Conservation (phyloP, 768 basidiomycete species). For the Megacollybia marginata region DNA sequence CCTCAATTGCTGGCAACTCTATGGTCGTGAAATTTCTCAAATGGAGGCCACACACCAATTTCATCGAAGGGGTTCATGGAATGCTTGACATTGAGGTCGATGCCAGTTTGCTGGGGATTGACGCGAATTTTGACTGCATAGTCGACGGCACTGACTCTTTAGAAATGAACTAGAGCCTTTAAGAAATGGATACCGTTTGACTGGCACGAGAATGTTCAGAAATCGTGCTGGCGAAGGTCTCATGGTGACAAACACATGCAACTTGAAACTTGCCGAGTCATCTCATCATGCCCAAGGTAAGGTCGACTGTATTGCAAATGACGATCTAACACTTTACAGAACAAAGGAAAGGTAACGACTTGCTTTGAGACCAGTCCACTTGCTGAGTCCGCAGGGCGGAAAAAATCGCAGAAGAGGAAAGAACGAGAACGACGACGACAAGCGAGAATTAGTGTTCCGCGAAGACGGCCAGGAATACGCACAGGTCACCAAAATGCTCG, state of each 20-base stretch:
- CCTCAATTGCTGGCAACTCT: conserved; percentile 73
- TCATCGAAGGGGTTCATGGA: conserved; percentile 99
- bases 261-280: too few relatives aligned
- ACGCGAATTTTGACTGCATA: conserved; percentile 99
- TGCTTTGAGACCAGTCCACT: neutral
- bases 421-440: conserved; percentile 99
- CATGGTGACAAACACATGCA: conserved; percentile 34
- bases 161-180: neutral
- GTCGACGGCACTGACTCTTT: conserved; percentile 68
- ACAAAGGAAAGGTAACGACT: conserved; percentile 61
- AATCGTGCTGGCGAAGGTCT: conserved; percentile 63
- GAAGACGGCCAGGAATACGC: conserved; percentile 99
- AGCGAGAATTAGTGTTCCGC: conserved; percentile 96
- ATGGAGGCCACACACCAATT: conserved; percentile 55
- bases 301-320: neutral
- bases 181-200: conserved; percentile 67
- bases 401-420: conserved; percentile 99
- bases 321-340: conserved; percentile 27
- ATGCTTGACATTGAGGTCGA: conserved; percentile 97
- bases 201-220: conserved; percentile 88
- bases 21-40: neutral
- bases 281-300: conserved; percentile 1
- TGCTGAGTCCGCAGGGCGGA: conserved; percentile 60
- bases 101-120: conserved; percentile 88
- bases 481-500: conserved; percentile 97